These are phyloP conservation scores for Avena eriantha DNA, from an alignment of 176 grass and related monocot species.

Conservation along the genomic window DNA sequence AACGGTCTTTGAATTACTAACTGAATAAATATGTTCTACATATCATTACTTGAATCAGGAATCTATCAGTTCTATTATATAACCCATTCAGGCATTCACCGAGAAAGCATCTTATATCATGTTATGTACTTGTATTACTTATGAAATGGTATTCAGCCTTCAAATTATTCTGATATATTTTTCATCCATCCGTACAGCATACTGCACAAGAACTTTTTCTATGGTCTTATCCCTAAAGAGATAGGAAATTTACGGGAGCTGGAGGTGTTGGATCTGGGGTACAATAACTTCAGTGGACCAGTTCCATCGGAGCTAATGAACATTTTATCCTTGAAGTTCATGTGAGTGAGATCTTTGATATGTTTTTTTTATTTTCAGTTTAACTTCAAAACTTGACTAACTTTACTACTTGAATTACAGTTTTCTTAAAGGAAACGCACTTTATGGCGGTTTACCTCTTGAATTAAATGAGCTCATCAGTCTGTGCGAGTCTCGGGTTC, in stretches of 20 bases:
- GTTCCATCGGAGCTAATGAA: conserved; percentile 51
- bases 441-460: conserved; percentile 39
- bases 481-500: conserved; percentile 29
- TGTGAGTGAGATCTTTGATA: conserved; percentile 47
- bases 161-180: conserved; percentile 26
- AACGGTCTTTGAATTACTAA: neutral
- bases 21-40: neutral
- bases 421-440: conserved; percentile 51
- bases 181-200: conserved; percentile 31
- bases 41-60: neutral
- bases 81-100: neutral
- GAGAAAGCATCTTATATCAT: neutral
- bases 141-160: neutral
- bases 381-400: conserved; percentile 22
- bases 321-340: conserved; percentile 44
- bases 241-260: conserved; percentile 48
- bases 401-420: conserved; percentile 38
- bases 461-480: conserved; percentile 30
- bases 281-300: conserved; percentile 59
- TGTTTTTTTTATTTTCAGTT: conserved; percentile 2
- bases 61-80: neutral
- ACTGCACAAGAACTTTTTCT: conserved; percentile 65
- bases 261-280: conserved; percentile 60
- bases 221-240: conserved; percentile 54
- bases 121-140: neutral